phyloP scores from a whole-genome alignment of 2,329 filamentous ascomycete genomes.

The Penicillium thymicola region DNA sequence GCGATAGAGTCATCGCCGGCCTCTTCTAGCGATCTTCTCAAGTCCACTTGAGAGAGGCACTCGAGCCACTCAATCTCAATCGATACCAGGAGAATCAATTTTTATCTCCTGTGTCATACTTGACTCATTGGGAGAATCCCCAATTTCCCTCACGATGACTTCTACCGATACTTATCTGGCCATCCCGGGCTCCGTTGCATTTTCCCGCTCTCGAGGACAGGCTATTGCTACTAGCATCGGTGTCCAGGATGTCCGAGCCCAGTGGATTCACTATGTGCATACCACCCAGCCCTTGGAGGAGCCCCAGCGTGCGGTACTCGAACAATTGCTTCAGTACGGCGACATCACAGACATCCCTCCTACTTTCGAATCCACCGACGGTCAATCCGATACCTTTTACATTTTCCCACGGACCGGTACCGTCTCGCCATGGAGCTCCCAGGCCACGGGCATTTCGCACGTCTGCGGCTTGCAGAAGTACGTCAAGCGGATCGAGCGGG shows the following conservation, averaged over 20 bases:
- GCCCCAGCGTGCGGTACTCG: conserved; percentile 51
- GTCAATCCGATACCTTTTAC: conserved; percentile 60
- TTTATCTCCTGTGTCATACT: conserved; percentile 2
- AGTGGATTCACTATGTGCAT: conserved; percentile 63
- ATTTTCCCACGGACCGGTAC: conserved; percentile 75
- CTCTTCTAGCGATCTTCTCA: conserved; percentile 20
- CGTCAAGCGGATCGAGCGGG: conserved; percentile 78
- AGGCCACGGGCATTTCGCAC: conserved; percentile 88
- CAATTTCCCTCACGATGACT: conserved; percentile 31
- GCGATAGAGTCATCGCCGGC: conserved; percentile 24
- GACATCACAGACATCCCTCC: conserved; percentile 50
- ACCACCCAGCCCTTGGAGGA: conserved; percentile 49
- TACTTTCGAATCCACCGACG: conserved; percentile 47
- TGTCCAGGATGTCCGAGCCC: conserved; percentile 44
- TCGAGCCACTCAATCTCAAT: conserved; percentile 22
- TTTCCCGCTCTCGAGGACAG: conserved; percentile 45
- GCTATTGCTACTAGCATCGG: conserved; percentile 43
- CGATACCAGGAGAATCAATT: conserved; percentile 16
- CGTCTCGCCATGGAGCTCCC: conserved; percentile 95
- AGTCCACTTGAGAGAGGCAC: conserved; percentile 26
- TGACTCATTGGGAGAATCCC: conserved; percentile 11
- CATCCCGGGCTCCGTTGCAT: conserved; percentile 44
- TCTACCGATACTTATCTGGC: conserved; percentile 34
- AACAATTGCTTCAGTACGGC: conserved; percentile 61
- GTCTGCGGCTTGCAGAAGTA: conserved; percentile 78